Evolutionary conservation across 2,329 filamentous ascomycete species (phyloP).

Genomic region (Fusarium mexicanum): DNA sequence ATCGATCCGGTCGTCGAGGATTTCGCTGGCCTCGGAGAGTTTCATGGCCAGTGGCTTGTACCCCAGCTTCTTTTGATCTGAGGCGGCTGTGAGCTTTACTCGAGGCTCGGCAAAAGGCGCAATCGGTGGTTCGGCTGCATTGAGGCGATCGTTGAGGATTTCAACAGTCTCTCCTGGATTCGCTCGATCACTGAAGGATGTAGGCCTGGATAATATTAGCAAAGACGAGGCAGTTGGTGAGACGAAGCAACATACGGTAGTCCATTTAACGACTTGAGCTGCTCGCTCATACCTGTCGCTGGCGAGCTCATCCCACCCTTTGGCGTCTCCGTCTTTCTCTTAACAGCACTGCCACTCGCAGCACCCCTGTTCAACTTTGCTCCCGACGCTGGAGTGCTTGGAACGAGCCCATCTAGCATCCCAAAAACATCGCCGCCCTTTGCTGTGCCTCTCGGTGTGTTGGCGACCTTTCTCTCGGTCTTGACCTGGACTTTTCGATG

Average conservation of each 20-base stretch:
- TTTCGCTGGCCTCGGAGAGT: conserved; percentile 88
- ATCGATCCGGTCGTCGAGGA: conserved; percentile 94
- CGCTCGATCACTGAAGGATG: conserved; percentile 74
- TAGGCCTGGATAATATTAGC: conserved; percentile 34
- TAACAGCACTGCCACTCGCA: conserved; percentile 44
- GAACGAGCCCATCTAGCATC: conserved; percentile 79
- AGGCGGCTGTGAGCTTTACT: conserved; percentile 85
- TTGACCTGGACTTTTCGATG: conserved; percentile 72
- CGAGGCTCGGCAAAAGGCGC: conserved; percentile 79
- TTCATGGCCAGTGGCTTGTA: conserved; percentile 98
- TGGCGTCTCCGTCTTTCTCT: conserved; percentile 47
- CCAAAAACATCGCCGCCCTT: conserved; percentile 79
- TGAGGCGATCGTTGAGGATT: conserved; percentile 80
- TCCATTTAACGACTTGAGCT: conserved; percentile 46
- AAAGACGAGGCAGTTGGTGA: too few species aligned
- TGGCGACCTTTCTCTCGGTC: conserved; percentile 68
- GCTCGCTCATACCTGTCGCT: conserved; percentile 46
- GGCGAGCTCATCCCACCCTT: conserved; percentile 47
- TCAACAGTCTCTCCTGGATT: conserved; percentile 87
- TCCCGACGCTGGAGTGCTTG: conserved; percentile 65
- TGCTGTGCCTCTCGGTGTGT: conserved; percentile 67
- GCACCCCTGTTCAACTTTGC: conserved; percentile 54
- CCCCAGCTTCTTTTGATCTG: conserved; percentile 87
- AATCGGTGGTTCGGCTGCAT: conserved; percentile 73
- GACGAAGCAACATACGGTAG: conserved; percentile 38